These are phyloP conservation scores for Massarina eburnea DNA, from an alignment of 2,329 filamentous ascomycete genomes.

Conservation along the genomic window DNA sequence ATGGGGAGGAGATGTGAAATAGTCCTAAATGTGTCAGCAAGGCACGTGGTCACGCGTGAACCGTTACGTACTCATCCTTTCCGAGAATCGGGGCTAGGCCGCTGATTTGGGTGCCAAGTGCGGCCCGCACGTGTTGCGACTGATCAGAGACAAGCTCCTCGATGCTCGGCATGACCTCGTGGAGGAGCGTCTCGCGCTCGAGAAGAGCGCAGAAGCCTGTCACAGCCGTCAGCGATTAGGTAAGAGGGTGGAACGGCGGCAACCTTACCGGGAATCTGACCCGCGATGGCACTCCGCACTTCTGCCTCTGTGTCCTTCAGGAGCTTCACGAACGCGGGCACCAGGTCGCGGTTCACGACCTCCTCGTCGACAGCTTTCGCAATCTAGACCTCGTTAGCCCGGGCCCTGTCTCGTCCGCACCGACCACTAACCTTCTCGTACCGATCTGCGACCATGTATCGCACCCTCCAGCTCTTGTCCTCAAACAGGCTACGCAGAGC, in stretches of 20 bases:
- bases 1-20: conserved; percentile 96
- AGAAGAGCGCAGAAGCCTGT: conserved; percentile 90
- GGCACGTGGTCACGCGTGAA: conserved; percentile 25
- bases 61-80: conserved; percentile 82
- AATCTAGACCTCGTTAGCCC: conserved; percentile 62
- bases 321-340: conserved; percentile 95
- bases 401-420: conserved; percentile 12
- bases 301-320: conserved; percentile 98
- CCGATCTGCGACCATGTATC: conserved; percentile 98
- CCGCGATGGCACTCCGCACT: conserved; percentile 93
- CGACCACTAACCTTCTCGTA: conserved; percentile 78
- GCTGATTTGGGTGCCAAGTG: conserved; percentile 94
- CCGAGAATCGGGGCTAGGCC: conserved; percentile 94
- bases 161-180: conserved; percentile 94
- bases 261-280: conserved; percentile 82
- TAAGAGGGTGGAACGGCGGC: not conserved
- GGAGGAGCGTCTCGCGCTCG: conserved; percentile 82
- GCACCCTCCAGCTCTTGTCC: conserved; percentile 98
- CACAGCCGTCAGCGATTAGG: conserved; percentile 26
- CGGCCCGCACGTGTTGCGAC: conserved; percentile 94
- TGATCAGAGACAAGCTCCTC: conserved; percentile 95
- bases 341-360: conserved; percentile 88
- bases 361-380: conserved; percentile 98
- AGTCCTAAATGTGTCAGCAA: conserved; percentile 61
- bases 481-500: conserved; percentile 92